A percentile compares a stretch with the other conserved stretches of the same genome.
Evolutionary conservation across 768 basidiomycete species (phyloP).

Genomic region (Leccinum rimulosum): DNA sequence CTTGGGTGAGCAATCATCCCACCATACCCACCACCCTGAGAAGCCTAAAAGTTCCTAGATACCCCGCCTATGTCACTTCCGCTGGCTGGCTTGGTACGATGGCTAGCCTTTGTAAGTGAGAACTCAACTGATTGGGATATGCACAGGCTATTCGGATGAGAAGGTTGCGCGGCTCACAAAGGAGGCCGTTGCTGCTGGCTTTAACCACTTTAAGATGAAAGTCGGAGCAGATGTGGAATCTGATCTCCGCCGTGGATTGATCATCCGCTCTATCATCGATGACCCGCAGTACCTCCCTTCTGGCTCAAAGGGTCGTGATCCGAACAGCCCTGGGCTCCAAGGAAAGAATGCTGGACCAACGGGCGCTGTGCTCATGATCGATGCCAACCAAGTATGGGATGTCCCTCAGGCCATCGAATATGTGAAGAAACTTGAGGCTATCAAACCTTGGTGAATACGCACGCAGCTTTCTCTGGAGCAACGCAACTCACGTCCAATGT

Average conservation of each 20-base stretch:
- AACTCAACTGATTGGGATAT: constrained; percentile 7
- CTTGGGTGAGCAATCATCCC: constrained; percentile 47
- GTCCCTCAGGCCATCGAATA: constrained; percentile 92
- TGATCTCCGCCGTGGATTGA: constrained; percentile 81
- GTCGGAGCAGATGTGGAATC: constrained; percentile 82
- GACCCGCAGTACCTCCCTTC: constrained; percentile 79
- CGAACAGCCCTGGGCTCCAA: constrained; percentile 56
- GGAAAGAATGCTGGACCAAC: constrained; percentile 96
- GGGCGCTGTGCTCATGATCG: constrained; percentile 94
- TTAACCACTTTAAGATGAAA: constrained; percentile 99
- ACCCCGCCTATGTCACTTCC: constrained; percentile 92
- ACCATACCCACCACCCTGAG: neutral
- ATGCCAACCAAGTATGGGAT: constrained; percentile 97
- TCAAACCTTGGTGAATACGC: constrained; percentile 76
- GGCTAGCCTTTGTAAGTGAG: neutral
- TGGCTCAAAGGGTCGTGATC: constrained; percentile 55
- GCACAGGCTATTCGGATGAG: constrained; percentile 82
- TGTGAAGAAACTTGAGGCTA: constrained; percentile 70
- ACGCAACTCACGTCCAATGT: neutral
- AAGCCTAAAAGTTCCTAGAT: constrained; percentile 42
- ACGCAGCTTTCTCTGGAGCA: neutral
- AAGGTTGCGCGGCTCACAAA: constrained; percentile 84
- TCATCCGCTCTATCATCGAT: constrained; percentile 95
- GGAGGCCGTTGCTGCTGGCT: constrained; percentile 81
- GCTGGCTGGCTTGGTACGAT: constrained; percentile 82